Percentiles rank a stretch among this genome's conserved stretches.
phyloP scores from a whole-genome alignment of 768 basidiomycete species.

The Mycena kentingensis region DNA sequence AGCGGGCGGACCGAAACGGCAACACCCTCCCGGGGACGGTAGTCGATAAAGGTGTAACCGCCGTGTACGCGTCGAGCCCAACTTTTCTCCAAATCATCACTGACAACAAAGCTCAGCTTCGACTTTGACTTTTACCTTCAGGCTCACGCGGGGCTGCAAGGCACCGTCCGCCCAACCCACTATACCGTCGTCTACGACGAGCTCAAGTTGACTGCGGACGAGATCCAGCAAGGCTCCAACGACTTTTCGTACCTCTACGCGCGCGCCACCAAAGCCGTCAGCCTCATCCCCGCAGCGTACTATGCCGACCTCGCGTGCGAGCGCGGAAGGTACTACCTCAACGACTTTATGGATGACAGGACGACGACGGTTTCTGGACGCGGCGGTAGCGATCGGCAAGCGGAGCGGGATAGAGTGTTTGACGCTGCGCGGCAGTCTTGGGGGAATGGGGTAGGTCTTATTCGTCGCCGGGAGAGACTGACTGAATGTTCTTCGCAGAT shows the following conservation, averaged over 20 bases:
- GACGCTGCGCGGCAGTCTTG: constrained; percentile 49
- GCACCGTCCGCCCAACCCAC: constrained; percentile 71
- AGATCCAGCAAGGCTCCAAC: constrained; percentile 69
- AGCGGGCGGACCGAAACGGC: constrained; percentile 61
- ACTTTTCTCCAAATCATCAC: constrained; percentile 19
- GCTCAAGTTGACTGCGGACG: constrained; percentile 64
- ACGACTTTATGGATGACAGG: constrained; percentile 56
- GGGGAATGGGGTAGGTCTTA: constrained; percentile 35
- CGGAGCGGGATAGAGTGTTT: constrained; percentile 28
- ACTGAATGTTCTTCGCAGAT: constrained; percentile 39
- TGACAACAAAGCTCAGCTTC: constrained; percentile 39
- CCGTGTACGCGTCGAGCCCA: constrained; percentile 45
- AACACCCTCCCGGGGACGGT: constrained; percentile 82
- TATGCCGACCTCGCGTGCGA: constrained; percentile 85
- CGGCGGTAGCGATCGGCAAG: constrained; percentile 40
- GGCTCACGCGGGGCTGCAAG: constrained; percentile 75
- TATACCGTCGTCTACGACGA: constrained; percentile 84
- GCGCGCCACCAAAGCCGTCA: constrained; percentile 82
- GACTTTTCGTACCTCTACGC: constrained; percentile 74
- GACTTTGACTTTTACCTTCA: constrained; percentile 72
- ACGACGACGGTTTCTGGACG: constrained; percentile 13
- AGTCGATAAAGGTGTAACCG: constrained; percentile 77
- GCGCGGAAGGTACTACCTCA: constrained; percentile 73
- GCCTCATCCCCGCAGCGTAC: constrained; percentile 77
- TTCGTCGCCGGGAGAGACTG: background rate